Percentiles rank a stretch among this genome's conserved stretches.
These are phyloP conservation scores for Metschnikowia peoriensis DNA, from an alignment of 805 yeast genomes.

Conservation along the genomic window DNA sequence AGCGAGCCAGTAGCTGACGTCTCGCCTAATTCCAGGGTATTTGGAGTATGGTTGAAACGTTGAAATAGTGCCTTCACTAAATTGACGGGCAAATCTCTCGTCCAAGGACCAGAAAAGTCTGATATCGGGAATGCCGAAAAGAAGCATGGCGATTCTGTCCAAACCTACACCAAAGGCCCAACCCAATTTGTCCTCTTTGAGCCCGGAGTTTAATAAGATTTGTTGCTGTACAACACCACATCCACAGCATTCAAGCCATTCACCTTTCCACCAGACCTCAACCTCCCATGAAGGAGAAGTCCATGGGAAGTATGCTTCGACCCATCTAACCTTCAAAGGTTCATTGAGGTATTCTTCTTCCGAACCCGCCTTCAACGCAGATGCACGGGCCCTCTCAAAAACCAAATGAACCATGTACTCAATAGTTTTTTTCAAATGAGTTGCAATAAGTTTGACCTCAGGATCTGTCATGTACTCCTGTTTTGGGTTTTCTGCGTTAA, in stretches of 20 bases:
- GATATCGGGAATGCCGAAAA: conserved; percentile 94
- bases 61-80: conserved; percentile 58
- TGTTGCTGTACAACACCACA: conserved; percentile 86
- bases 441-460: conserved; percentile 67
- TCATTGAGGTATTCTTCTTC: conserved; percentile 57
- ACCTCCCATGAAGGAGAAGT: conserved; percentile 98
- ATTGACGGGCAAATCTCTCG: conserved; percentile 73
- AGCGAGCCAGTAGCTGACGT: conserved; percentile 90
- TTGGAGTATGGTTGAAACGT: conserved; percentile 87
- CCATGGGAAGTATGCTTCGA: conserved; percentile 96
- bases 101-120: conserved; percentile 89
- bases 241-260: conserved; percentile 97
- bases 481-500: conserved; percentile 67
- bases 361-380: conserved; percentile 61
- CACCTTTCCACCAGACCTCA: conserved; percentile 98
- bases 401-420: conserved; percentile 82
- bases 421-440: conserved; percentile 81
- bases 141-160: conserved; percentile 92
- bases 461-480: conserved; percentile 70
- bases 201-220: conserved; percentile 72
- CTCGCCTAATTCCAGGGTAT: conserved; percentile 83
- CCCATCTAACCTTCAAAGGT: conserved; percentile 89
- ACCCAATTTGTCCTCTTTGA: conserved; percentile 60
- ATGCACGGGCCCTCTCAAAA: conserved; percentile 65
- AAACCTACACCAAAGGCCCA: conserved; percentile 99